Percentiles rank a stretch among this genome's conserved stretches.
These are phyloP conservation scores for Mycocentrospora acerina DNA, from an alignment of 2,329 filamentous ascomycete genomes.

Conservation along the genomic window DNA sequence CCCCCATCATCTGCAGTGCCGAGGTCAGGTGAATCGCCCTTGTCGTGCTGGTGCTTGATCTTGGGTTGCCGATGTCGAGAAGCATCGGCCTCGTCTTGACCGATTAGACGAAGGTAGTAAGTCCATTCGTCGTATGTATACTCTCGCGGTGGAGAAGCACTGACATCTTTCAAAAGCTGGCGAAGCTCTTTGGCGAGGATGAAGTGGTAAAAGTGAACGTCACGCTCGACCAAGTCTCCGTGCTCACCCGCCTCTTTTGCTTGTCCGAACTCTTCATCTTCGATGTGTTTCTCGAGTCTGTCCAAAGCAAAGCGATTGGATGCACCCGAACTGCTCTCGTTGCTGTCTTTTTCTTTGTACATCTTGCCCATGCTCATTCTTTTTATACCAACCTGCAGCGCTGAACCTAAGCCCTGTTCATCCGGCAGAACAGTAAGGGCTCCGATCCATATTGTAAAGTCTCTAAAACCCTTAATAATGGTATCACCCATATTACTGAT, in stretches of 20 bases:
- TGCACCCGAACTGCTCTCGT: constrained; percentile 11
- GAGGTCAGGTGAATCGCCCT: constrained; percentile 28
- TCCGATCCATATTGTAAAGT: constrained; percentile 58
- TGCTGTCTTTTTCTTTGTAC: constrained; percentile 6
- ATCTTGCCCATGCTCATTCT: constrained; percentile 26
- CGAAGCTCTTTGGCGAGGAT: constrained; percentile 49
- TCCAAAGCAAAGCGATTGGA: constrained; percentile 26
- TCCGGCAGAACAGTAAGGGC: constrained; percentile 57
- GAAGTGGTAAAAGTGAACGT: constrained; percentile 55
- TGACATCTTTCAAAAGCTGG: constrained; percentile 46
- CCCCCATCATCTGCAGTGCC: constrained; percentile 34
- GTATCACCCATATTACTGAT: constrained; percentile 59
- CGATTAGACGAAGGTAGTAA: constrained; percentile 41
- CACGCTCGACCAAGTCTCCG: constrained; percentile 48
- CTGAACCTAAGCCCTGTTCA: constrained; percentile 45
- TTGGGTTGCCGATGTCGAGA: constrained; percentile 38
- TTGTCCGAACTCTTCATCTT: constrained; percentile 45
- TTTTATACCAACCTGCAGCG: constrained; percentile 32
- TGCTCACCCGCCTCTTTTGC: constrained; percentile 45
- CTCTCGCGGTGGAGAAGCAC: constrained; percentile 41
- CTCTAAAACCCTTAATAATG: constrained; percentile 56
- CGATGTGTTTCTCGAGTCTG: constrained; percentile 42
- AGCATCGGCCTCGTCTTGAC: constrained; percentile 44
- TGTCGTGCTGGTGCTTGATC: constrained; percentile 17
- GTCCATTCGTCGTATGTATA: constrained; percentile 45